These are phyloP conservation scores for Paxillus involutus DNA, from an alignment of 768 basidiomycete species.

Conservation along the genomic window DNA sequence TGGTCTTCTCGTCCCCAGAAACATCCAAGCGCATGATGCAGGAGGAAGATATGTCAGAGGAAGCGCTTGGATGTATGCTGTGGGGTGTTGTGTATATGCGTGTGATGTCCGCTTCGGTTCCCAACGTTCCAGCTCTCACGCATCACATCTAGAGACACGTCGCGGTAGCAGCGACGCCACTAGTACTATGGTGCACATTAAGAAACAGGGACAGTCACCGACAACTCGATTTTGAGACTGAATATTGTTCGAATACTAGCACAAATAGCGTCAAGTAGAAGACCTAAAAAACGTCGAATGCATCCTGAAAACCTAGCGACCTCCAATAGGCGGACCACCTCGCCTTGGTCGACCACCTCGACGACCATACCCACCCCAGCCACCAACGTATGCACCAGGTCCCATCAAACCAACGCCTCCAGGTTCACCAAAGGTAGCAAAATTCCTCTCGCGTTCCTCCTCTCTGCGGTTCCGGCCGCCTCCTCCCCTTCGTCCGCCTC, in stretches of 20 bases:
- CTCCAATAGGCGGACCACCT: constrained; percentile 13
- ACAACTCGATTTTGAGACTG: background rate
- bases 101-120: no score
- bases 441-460: constrained; percentile 81
- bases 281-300: background rate
- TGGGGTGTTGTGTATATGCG: no score
- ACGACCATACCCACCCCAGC: constrained; percentile 71
- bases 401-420: constrained; percentile 78
- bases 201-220: no score
- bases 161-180: background rate
- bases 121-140: no score
- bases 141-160: no score
- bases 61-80: no score
- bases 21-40: background rate
- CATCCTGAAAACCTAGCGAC: constrained; percentile 17
- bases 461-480: constrained; percentile 71
- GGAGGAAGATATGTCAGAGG: background rate
- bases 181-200: no score
- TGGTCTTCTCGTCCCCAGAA: background rate
- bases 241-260: background rate
- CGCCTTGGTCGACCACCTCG: constrained; percentile 44
- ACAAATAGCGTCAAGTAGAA: background rate
- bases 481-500: constrained; percentile 38
- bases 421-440: constrained; percentile 86
- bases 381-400: constrained; percentile 76